Base-by-base conservation (phyloP, 306 rosid species). In the Casuarina glauca region DNA sequence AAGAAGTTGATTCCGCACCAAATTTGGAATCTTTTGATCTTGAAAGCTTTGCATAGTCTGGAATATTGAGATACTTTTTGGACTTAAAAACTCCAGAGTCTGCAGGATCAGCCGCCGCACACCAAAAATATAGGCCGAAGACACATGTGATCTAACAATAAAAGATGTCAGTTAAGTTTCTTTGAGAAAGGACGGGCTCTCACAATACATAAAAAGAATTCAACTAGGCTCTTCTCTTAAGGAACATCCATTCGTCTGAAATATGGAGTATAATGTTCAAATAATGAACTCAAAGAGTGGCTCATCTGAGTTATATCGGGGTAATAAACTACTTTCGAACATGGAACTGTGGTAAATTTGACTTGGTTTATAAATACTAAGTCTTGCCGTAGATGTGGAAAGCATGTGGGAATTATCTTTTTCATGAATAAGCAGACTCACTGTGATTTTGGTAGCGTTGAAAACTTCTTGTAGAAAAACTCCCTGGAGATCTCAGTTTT, bases 101-200 rank as follows among this genome's bases (percentile, higher is more conserved):
- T 3, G 96, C 99, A 12, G 99, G 99, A 87, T 95, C 99, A 35
- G 99, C 95, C 45, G 96, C 97, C 12, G 99, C 96, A 39, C 99
- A 93, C 99, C 99, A 95, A 75, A 93, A 85, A 79, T 93, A 95
- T 49, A 95, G 97, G 82, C 97, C 84, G 74, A 95, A 87, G 77
- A 85, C 97, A n/a, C 93, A 89, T 53, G 85, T 83, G 90, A 95
- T 95, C 99, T 95, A 89, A 81, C 85, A 57, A 80, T 75, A n/a
- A 58, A 58, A 69, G 68, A 80, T 35, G 39, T 87, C 74, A 81
- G 16, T 76, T 38, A 77, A 80, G 57, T 42, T 57, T 69, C 9
- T 51, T 42, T 9, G 6, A 7, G 17, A 38, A n/a, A 9, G 12
- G 12, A 42, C 50, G 69, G 75, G 15, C 36, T 61, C 52, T 44